Evolutionary conservation across 257 asterid species (phyloP), one percentile per base, ranked within the genome.

Genomic region (Penstemon eatonii): DNA sequence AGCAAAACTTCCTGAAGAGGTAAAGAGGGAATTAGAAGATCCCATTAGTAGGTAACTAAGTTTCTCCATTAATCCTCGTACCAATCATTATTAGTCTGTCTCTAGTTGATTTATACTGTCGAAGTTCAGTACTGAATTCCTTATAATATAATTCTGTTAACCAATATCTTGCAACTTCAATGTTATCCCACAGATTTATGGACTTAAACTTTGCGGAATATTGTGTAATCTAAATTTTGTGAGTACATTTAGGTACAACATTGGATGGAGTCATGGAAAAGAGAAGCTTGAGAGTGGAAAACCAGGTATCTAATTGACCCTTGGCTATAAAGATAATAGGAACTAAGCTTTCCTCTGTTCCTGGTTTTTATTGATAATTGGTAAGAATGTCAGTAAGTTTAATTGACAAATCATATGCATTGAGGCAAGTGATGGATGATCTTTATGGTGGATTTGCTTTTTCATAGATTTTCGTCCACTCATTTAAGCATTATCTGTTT

Each of bases 221-320:
- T 56, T 69, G 51, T 57, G 39, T 71, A 68, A 36, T 65, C 69
- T 64, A 18, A 71, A 77, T 56, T 59, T 25, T 15, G 68, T 52
- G 69, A 50, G 56, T 66, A 45, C 52, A 8, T 73, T 72, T 63
- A 91, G 98, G 83, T 92, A 89, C 82, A 92, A 87, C 80, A 79
- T 92, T 69, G 98, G 98, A 75, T 89, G 98, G 98, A 92, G 98
- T 79, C 98, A 92, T 79, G 98, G 96, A 53, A 89, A 87, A 84
- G 98, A 92, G 78, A 86, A 86, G 79, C 98, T 92, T 52, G 96
- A 89, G 76, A 86, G 88, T 52, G 98, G 98, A 69, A 92, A 86
- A 82, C 91, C 86, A 75, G 98, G 96, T 89, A 85, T 68, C 11
- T 39, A 12, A 40, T 18, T 71, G 61, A 66, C 50, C 41, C 36